Percentiles rank a stretch among this genome's conserved stretches.
Evolutionary conservation across 2,329 filamentous ascomycete species (phyloP).

Genomic region (Beauveria pseudobassiana): DNA sequence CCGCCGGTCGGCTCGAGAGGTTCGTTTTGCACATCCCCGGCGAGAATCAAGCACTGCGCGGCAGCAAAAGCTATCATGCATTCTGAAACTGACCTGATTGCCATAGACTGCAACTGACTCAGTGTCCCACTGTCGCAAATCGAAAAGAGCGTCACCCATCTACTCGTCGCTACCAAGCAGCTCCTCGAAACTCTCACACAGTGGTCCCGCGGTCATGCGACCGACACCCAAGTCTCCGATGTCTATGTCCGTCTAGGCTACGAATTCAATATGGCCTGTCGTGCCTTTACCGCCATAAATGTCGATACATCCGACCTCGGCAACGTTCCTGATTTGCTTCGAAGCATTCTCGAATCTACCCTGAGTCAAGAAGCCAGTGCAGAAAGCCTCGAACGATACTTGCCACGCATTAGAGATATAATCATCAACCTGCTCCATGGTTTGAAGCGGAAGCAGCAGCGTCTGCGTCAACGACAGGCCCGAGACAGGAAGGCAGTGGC

Average conservation of each 20-base stretch:
- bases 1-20: constrained; percentile 9
- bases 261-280: constrained; percentile 98
- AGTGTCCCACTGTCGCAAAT: constrained; percentile 84
- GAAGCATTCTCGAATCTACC: constrained; percentile 89
- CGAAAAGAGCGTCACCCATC: constrained; percentile 96
- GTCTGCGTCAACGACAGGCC: constrained; percentile 59
- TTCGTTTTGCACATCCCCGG: neutral
- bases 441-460: constrained; percentile 93
- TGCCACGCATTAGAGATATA: constrained; percentile 92
- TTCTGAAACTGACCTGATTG: constrained; percentile 19
- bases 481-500: constrained; percentile 42
- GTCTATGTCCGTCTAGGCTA: constrained; percentile 96
- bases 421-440: constrained; percentile 97
- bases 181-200: constrained; percentile 94
- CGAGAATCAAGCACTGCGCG: neutral
- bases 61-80: neutral
- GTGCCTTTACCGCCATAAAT: constrained; percentile 92
- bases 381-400: constrained; percentile 85
- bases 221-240: constrained; percentile 92
- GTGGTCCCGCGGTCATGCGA: constrained; percentile 90
- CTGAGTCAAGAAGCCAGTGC: constrained; percentile 93
- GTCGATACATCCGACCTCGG: constrained; percentile 92
- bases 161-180: constrained; percentile 95
- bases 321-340: constrained; percentile 85
- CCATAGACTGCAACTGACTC: constrained; percentile 27